Percentiles rank a stretch among this genome's conserved stretches.
These are phyloP conservation scores for Hanseniaspora vineae DNA, from an alignment of 805 yeast genomes.

Conservation along the genomic window DNA sequence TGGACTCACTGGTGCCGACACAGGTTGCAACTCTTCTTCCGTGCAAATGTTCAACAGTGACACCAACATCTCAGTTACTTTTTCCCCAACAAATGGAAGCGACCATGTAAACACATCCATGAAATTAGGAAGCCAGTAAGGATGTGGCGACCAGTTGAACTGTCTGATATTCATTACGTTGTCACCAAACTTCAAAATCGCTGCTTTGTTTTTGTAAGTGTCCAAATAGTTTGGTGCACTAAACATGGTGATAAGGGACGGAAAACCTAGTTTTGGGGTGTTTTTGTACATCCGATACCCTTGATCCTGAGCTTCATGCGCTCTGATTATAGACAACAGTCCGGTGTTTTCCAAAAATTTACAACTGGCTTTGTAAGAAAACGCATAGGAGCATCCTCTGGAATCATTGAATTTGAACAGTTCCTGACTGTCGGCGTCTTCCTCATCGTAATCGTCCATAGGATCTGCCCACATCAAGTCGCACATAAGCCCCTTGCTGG, in stretches of 20 bases:
- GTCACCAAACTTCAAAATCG: constrained; percentile 81
- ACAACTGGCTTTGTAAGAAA: constrained; percentile 70
- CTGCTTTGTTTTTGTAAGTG: constrained; percentile 87
- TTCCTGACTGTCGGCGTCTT: constrained; percentile 14
- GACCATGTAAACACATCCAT: constrained; percentile 98
- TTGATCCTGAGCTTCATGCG: constrained; percentile 96
- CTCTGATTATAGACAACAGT: constrained; percentile 74
- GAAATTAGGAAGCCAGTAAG: constrained; percentile 92
- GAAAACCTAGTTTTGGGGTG: constrained; percentile 76
- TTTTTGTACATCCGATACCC: constrained; percentile 92
- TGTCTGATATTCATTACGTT: constrained; percentile 92
- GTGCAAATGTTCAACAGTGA: constrained; percentile 87
- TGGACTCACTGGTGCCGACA: not conserved
- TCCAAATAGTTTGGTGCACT: constrained; percentile 94
- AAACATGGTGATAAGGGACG: constrained; percentile 79
- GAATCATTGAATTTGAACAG: constrained; percentile 52
- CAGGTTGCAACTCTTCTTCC: constrained; percentile 69
- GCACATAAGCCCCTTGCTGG: constrained; percentile 87
- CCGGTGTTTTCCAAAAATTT: constrained; percentile 68
- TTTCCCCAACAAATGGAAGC: constrained; percentile 92
- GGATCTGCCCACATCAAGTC: constrained; percentile 97
- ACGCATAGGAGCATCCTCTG: constrained; percentile 89
- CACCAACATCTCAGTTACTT: constrained; percentile 85
- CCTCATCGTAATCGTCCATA: constrained; percentile 71
- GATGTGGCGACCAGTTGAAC: constrained; percentile 86